Evolutionary conservation across 2,329 filamentous ascomycete genomes (phyloP), one percentile per base, ranked within the genome.

Genomic region (Cytospora schulzeri): DNA sequence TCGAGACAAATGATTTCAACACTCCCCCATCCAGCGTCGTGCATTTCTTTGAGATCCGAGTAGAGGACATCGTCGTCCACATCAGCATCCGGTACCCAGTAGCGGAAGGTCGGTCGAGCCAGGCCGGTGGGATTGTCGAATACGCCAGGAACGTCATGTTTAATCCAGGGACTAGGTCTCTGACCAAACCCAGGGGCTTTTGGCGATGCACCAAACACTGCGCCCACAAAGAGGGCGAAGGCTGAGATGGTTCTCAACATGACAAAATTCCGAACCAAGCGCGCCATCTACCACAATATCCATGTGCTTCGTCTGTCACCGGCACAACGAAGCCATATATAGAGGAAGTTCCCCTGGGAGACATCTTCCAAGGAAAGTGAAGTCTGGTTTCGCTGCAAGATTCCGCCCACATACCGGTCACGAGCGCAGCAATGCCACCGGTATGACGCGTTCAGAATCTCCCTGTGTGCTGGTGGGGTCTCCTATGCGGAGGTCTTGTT

Each of bases 31-130:
- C 60, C 60, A 24, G 54, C 53, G 3, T 57, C 60, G 29, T 50
- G 53, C 2, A 62, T 62, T 17, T 29, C 17, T 29, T 57, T 62
- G 29, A 62, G n/a, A 31, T 62, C 60, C 2, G 60, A 50, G 53
- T 62, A 62, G 29, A 62, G 60, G 8, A 62, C 60, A 52, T 62
- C 38, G 54, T 62, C 60, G 22, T 62, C 60, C 5, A 62, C 60
- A 12, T 62, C 60, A 15, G 60, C 52, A 31, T 62, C 60, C 22
- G 60, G 60, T 5, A 62, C 60, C 60, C 60, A 62, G 29, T 62
- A 62, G n/a, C 60, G 38, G 15, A 62, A 57, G 11, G 41, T 57
- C 19, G 60, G 60, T n/a, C 60, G 60, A 33, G 54, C 60, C 28
- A 62, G 60, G 22, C 60, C 60, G 15, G 28, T 57, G 4, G 60